These are phyloP conservation scores for Verticillium nubilum DNA, from an alignment of 2,329 filamentous ascomycete species.

Conservation along the genomic window DNA sequence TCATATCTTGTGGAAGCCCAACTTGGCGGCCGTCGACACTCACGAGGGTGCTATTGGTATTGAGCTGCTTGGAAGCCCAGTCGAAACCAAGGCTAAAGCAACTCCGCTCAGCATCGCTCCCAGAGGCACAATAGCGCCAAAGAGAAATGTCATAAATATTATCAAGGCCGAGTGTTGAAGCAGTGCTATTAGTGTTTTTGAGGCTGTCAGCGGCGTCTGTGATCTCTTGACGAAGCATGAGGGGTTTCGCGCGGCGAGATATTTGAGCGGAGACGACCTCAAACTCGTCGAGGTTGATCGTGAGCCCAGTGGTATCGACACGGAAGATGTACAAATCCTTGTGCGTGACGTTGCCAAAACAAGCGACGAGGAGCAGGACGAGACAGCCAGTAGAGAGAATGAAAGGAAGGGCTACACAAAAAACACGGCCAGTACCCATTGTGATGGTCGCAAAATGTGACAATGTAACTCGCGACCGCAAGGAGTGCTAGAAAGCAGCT, in stretches of 20 bases:
- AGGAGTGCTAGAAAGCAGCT: too few relatives aligned
- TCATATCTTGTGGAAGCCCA: slow-evolving; percentile 62
- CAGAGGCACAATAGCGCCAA: slow-evolving; percentile 78
- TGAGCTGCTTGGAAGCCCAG: slow-evolving; percentile 71
- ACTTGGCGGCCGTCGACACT: slow-evolving; percentile 46
- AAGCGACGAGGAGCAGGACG: slow-evolving; percentile 58
- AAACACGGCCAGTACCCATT: slow-evolving; percentile 66
- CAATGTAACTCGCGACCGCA: too few relatives aligned
- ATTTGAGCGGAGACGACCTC: slow-evolving; percentile 15
- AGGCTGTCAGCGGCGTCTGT: slow-evolving; percentile 12
- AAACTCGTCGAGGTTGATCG: slow-evolving; percentile 34
- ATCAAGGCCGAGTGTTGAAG: slow-evolving; percentile 54
- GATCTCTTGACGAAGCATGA: background rate
- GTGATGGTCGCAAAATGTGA: slow-evolving; percentile 18
- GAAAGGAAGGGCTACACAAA: slow-evolving; percentile 86
- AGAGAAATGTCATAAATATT: slow-evolving; percentile 78
- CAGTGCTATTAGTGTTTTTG: slow-evolving; percentile 44
- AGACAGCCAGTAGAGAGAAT: slow-evolving; percentile 72
- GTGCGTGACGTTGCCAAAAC: slow-evolving; percentile 50
- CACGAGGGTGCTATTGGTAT: slow-evolving; percentile 55
- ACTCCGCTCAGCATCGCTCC: slow-evolving; percentile 47
- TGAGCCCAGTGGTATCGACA: slow-evolving; percentile 58
- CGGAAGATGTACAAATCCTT: slow-evolving; percentile 53
- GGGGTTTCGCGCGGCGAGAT: slow-evolving; percentile 8
- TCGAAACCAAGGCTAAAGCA: slow-evolving; percentile 69